A percentile compares a stretch with the other conserved stretches of the same genome.
Conservation (phyloP, 192 early-diverging fungal species). For the Podila minutissima region DNA sequence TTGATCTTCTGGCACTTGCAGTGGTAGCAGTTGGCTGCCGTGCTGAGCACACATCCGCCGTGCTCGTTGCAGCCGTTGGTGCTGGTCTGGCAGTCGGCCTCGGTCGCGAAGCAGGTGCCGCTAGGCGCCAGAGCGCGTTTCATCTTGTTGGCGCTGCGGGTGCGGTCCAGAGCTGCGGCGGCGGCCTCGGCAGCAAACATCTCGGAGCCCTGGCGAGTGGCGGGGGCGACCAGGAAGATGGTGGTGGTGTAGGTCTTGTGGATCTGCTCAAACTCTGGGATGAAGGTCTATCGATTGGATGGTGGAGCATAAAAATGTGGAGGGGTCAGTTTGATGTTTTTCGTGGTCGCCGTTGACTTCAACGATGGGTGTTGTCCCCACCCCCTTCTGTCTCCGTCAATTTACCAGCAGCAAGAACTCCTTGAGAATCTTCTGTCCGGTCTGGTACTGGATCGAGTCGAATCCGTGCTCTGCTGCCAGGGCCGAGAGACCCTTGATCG, state of each 20-base stretch:
- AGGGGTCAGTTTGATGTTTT: background rate
- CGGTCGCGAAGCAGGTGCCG: slow-evolving; percentile 20
- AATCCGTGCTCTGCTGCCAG: slow-evolving; percentile 37
- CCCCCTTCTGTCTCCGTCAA: background rate
- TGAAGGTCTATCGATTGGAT: slow-evolving; percentile 10
- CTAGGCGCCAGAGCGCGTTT: slow-evolving; percentile 28
- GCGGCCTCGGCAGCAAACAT: slow-evolving; percentile 1
- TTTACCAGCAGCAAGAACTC: slow-evolving; percentile 41
- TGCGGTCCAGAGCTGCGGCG: background rate
- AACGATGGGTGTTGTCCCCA: too few species aligned
- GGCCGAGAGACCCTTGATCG: slow-evolving; percentile 39
- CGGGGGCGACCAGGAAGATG: slow-evolving; percentile 35
- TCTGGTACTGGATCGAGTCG: slow-evolving; percentile 45
- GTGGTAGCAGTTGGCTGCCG: slow-evolving; percentile 42
- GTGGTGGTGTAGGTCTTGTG: slow-evolving; percentile 47
- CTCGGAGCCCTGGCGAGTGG: slow-evolving; percentile 16
- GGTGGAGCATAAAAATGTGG: background rate
- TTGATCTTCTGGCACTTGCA: slow-evolving; percentile 44
- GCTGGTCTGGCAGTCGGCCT: slow-evolving; percentile 32
- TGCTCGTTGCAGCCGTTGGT: slow-evolving; percentile 36
- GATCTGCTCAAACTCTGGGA: slow-evolving; percentile 48
- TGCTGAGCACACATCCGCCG: slow-evolving; percentile 28
- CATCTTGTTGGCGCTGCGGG: background rate
- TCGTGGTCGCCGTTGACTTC: too few species aligned
- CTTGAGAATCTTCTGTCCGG: slow-evolving; percentile 38